Evolutionary conservation across 2,329 filamentous ascomycete species (phyloP).

Genomic region (Talaromyces sp.): DNA sequence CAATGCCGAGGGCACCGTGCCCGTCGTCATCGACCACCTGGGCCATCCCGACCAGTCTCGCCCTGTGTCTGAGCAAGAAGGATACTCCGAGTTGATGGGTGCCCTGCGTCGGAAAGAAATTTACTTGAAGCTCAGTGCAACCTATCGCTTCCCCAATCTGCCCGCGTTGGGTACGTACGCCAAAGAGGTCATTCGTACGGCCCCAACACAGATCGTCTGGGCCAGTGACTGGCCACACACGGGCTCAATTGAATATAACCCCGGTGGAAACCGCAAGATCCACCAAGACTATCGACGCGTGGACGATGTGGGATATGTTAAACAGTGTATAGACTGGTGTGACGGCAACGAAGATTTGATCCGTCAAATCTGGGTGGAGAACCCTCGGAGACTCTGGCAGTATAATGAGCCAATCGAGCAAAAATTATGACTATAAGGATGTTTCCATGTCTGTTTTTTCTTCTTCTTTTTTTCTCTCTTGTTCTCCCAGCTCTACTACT

Average conservation of each 20-base stretch:
- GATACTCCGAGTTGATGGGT: constrained; percentile 4
- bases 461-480: background rate
- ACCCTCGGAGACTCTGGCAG: constrained; percentile 7
- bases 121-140: constrained; percentile 10
- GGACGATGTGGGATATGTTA: constrained; percentile 2
- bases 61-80: background rate
- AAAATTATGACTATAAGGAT: background rate
- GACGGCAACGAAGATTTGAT: background rate
- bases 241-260: constrained; percentile 4
- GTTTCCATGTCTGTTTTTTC: background rate
- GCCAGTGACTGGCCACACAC: constrained; percentile 10
- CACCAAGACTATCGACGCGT: constrained; percentile 4
- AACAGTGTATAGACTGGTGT: constrained; percentile 4
- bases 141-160: constrained; percentile 4
- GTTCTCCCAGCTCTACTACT: background rate
- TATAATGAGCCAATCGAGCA: background rate
- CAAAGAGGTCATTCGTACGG: background rate
- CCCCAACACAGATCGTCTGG: constrained; percentile 5
- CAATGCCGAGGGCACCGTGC: background rate
- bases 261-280: constrained; percentile 3
- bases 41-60: constrained; percentile 4
- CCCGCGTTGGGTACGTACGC: constrained; percentile 2
- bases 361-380: constrained; percentile 8
- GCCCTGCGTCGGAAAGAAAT: background rate
- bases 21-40: constrained; percentile 8